Percentiles rank a stretch among this genome's conserved stretches.
phyloP scores from a whole-genome alignment of 1,139 yeast genomes.

The Pichia sp. region DNA sequence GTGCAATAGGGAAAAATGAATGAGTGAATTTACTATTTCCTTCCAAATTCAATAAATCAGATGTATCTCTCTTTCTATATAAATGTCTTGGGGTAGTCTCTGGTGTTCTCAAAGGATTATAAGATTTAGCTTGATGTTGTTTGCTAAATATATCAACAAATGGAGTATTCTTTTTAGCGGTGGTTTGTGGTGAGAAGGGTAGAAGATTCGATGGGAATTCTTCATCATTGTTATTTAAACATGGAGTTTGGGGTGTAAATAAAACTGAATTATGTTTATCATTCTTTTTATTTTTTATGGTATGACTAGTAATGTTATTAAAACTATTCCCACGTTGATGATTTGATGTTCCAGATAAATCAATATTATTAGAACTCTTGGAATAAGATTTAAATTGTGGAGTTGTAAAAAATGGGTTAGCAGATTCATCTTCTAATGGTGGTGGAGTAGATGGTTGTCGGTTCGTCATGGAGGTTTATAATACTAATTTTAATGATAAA shows the following conservation, averaged over 20 bases:
- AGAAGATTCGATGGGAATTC: slow-evolving; percentile 3
- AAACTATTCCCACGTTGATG: neutral
- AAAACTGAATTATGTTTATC: slow-evolving; percentile 10
- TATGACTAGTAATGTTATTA: neutral
- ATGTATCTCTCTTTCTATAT: neutral
- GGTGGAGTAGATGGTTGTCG: slow-evolving; percentile 28
- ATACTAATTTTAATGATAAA: neutral
- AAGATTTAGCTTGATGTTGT: neutral
- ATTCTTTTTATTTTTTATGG: neutral
- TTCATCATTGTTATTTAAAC: slow-evolving; percentile 14
- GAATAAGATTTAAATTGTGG: slow-evolving; percentile 11
- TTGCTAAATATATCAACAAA: slow-evolving; percentile 5
- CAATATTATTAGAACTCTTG: neutral
- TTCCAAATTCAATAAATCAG: neutral
- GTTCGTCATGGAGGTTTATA: slow-evolving; percentile 9
- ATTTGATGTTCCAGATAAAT: neutral
- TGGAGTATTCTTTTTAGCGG: slow-evolving; percentile 4
- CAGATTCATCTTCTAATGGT: slow-evolving; percentile 8
- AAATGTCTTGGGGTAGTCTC: slow-evolving; percentile 26
- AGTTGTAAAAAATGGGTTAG: slow-evolving; percentile 11
- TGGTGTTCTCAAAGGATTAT: slow-evolving; percentile 24
- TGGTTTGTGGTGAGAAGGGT: slow-evolving; percentile 14
- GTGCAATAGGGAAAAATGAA: slow-evolving; percentile 27
- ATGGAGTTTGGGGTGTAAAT: slow-evolving; percentile 25
- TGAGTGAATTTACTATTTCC: slow-evolving; percentile 2